Percentiles rank a stretch among this genome's conserved stretches.
phyloP scores from a whole-genome alignment of 495 filamentous ascomycete genomes.

The Daldinia concentrica region DNA sequence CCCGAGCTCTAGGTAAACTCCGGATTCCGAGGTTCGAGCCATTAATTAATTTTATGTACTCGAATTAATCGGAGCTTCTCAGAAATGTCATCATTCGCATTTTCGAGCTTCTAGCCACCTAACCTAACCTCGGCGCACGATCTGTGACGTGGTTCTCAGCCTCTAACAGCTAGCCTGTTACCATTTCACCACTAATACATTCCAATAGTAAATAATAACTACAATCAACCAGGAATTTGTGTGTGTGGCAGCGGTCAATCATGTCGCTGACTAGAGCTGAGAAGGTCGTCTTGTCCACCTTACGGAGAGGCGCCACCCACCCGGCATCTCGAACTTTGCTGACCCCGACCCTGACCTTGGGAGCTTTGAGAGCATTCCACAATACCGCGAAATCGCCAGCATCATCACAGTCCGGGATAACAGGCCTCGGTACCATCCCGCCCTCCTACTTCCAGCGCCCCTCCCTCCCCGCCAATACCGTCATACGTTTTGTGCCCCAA shows the following conservation, averaged over 20 bases:
- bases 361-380: constrained; percentile 46
- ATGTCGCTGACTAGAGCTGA: constrained; percentile 51
- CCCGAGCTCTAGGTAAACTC: not conserved
- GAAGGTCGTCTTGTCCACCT: constrained; percentile 44
- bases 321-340: constrained; percentile 28
- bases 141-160: not conserved
- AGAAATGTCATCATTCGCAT: not conserved
- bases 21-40: not conserved
- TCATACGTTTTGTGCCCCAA: constrained; percentile 96
- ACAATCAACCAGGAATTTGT: not conserved
- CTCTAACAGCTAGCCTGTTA: not conserved
- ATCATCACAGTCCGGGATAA: constrained; percentile 24
- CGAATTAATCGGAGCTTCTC: not conserved
- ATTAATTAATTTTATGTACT: constrained; percentile 2
- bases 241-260: not conserved
- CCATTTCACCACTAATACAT: not conserved
- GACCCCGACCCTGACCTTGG: constrained; percentile 32
- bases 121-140: not conserved
- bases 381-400: constrained; percentile 36
- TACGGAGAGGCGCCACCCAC: constrained; percentile 37
- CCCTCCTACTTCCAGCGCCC: constrained; percentile 66
- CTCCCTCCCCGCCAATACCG: constrained; percentile 86
- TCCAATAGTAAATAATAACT: not conserved
- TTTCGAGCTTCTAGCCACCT: not conserved
- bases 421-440: constrained; percentile 49